Percentiles rank a stretch among this genome's conserved stretches.
Evolutionary conservation across 208 protist species (phyloP).

Genomic region (Acanthamoeba healyi): DNA sequence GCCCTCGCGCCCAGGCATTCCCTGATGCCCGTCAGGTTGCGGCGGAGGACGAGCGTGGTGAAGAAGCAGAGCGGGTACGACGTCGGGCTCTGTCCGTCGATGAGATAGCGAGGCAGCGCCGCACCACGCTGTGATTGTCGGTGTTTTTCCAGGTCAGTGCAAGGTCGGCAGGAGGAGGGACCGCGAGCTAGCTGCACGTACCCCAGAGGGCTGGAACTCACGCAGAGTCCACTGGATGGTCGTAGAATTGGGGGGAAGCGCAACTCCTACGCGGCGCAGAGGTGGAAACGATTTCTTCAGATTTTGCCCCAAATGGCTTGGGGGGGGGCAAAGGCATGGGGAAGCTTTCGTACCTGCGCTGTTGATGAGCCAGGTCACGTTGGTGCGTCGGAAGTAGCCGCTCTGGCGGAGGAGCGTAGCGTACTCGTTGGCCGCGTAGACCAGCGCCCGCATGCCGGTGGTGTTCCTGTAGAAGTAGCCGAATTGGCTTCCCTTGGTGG

Average conservation of each 20-base stretch:
- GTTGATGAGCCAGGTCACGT: not conserved
- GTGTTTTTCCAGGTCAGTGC: too few species aligned
- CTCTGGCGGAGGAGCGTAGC: not conserved
- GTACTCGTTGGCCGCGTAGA: not conserved
- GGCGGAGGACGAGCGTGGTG: not conserved
- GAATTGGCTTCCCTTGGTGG: not conserved
- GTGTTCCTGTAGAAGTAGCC: not conserved
- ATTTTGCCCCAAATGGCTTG: too few species aligned
- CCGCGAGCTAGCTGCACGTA: too few species aligned
- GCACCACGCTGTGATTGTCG: not conserved
- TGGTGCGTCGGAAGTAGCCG: not conserved
- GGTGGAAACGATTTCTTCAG: too few species aligned
- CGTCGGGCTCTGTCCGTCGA: not conserved
- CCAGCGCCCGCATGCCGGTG: not conserved
- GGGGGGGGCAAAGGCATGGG: not conserved
- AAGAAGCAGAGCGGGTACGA: conserved; percentile 17
- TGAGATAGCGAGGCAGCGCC: not conserved
- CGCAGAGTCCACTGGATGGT: not conserved
- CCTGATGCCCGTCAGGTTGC: not conserved
- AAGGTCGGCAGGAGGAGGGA: too few species aligned
- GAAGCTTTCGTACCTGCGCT: not conserved
- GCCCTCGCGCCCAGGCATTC: not conserved
- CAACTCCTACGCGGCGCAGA: too few species aligned
- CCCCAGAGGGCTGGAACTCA: not conserved
- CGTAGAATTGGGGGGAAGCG: not conserved